These are phyloP conservation scores for Nannizziopsis barbatae DNA, from an alignment of 2,329 filamentous ascomycete genomes.

Conservation along the genomic window DNA sequence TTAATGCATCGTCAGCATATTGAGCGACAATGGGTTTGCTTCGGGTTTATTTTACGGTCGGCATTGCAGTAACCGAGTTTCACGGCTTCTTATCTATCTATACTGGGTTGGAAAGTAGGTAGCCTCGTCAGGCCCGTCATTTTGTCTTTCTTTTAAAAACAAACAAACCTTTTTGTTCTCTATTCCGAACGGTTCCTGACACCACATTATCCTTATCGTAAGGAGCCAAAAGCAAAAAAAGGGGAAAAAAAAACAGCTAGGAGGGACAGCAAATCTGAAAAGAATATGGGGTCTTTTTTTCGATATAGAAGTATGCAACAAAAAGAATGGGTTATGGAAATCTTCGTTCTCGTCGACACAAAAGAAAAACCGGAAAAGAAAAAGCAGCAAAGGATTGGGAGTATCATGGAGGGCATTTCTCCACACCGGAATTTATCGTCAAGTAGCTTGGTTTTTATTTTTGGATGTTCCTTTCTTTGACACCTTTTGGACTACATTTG, in stretches of 20 bases:
- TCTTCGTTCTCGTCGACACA: background rate
- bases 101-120: slow-evolving; percentile 5
- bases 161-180: slow-evolving; percentile 14
- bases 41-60: slow-evolving; percentile 11
- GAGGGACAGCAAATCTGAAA: slow-evolving; percentile 9
- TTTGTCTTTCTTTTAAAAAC: slow-evolving; percentile 14
- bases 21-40: slow-evolving; percentile 12
- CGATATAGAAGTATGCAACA: slow-evolving; percentile 9
- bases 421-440: background rate
- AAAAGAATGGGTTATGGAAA: slow-evolving; percentile 10
- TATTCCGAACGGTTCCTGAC: slow-evolving; percentile 5
- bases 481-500: slow-evolving; percentile 8
- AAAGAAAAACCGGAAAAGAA: slow-evolving; percentile 9
- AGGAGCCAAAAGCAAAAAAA: slow-evolving; percentile 6
- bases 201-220: slow-evolving; percentile 9
- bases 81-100: slow-evolving; percentile 7
- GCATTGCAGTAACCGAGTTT: slow-evolving; percentile 7
- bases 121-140: slow-evolving; percentile 6
- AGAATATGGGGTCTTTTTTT: slow-evolving; percentile 10
- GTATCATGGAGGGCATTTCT: slow-evolving; percentile 12
- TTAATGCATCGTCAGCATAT: slow-evolving; percentile 15
- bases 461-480: slow-evolving; percentile 7
- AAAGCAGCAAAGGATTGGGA: slow-evolving; percentile 13
- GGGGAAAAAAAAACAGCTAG: background rate
- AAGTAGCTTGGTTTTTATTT: slow-evolving; percentile 6